Base-by-base conservation (phyloP, 2,329 filamentous ascomycete genomes). In the Verticillium alfalfae region DNA sequence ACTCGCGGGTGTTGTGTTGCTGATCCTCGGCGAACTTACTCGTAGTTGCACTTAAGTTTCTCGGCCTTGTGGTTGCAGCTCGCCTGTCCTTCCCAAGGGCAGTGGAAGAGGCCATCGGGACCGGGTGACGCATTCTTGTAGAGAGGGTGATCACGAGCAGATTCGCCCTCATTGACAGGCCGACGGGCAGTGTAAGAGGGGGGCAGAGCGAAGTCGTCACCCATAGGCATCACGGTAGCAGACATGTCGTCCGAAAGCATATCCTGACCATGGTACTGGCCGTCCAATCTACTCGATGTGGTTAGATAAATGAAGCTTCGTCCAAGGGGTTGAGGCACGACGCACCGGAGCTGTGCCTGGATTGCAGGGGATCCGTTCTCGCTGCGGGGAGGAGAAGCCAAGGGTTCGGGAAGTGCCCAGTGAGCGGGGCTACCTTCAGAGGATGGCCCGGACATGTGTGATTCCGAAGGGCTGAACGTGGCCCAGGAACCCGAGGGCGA, bases 1-100 rank as follows among this genome's bases (percentile, higher is more conserved):
- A 39, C 45, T 18, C 55, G 22, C 16, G 58, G 16, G 39, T 16
- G 13, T 4, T 61, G 58, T 22, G 41, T 26, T 34, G 34, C 34
- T 38, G 18, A 54, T 26, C 18, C 26, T 31, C 5, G 26, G 26
- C 26, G 26, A 31, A 79, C 92, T 85, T 89, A 96, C 93, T 97
- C 93, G 74, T 97, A 98, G 79, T 97, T 96, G 88, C 94, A 97
- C 86, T 97, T 97, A 69, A 98, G 90, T 81, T 96, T 95, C 72
- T 96, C 95, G 49, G 93, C 87, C 79, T 91, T 91, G 86, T 97
- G 94, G 76, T 86, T 90, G 85, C 94, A 98, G 71, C 74, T 81
- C 37, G 78, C 62, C 64, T 88, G 82, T 69, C 87, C 89, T 74
- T 90, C 88, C 82, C 90, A 95, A 6, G 94, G 94, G 82, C 94